Conservation (phyloP, 2,329 filamentous ascomycete genomes). For the Boeremia lycopersici region DNA sequence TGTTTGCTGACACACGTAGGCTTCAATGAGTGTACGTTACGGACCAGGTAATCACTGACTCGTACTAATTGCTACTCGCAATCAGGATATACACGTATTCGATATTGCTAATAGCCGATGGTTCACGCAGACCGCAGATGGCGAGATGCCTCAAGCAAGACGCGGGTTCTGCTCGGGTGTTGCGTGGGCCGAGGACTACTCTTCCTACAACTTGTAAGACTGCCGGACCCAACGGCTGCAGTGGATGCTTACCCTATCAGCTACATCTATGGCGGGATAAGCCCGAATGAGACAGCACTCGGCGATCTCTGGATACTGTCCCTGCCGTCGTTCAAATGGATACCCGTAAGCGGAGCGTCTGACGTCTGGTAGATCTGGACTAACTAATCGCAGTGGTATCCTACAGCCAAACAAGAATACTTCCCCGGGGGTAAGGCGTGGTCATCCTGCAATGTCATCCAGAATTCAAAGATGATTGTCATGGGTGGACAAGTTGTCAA, state of each 20-base stretch:
- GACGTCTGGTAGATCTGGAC: neutral
- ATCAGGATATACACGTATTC: slow-evolving; percentile 56
- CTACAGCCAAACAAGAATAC: slow-evolving; percentile 4
- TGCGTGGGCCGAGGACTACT: neutral
- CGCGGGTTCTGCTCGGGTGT: neutral
- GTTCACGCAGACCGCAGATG: slow-evolving; percentile 63
- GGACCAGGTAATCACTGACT: slow-evolving; percentile 36
- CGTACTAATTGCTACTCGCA: neutral
- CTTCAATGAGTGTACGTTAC: slow-evolving; percentile 21
- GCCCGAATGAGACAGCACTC: slow-evolving; percentile 57
- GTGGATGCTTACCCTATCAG: slow-evolving; percentile 37
- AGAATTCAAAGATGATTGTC: slow-evolving; percentile 63
- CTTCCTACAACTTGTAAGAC: neutral
- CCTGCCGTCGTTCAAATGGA: slow-evolving; percentile 66
- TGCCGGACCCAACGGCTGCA: neutral
- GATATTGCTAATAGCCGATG: slow-evolving; percentile 63
- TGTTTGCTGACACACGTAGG: slow-evolving; percentile 2
- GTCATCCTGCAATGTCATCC: slow-evolving; percentile 61
- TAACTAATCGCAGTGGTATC: neutral
- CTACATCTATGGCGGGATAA: slow-evolving; percentile 64
- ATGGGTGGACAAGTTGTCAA: slow-evolving; percentile 56
- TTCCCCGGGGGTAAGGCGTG: slow-evolving; percentile 47
- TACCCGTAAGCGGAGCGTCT: slow-evolving; percentile 46
- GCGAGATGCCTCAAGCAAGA: slow-evolving; percentile 54
- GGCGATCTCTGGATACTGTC: slow-evolving; percentile 66